These are phyloP conservation scores for Pyropia haitanensis DNA, from an alignment of 23 red algal genomes.

Conservation along the genomic window DNA sequence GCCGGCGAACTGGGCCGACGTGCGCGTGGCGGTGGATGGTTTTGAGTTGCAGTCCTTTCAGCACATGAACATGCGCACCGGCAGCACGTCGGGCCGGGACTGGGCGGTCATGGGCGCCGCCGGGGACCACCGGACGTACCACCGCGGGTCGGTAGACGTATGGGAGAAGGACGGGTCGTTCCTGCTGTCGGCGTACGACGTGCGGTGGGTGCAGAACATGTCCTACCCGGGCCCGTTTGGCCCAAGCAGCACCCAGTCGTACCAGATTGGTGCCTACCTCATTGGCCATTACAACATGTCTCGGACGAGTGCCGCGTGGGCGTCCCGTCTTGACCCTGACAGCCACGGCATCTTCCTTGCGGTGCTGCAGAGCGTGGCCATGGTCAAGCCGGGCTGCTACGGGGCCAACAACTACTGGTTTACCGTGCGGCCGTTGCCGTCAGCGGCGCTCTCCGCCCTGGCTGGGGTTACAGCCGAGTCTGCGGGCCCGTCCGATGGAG, in stretches of 20 bases:
- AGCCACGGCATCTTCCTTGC: slow-evolving; percentile 27
- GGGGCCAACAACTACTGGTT: slow-evolving; percentile 40
- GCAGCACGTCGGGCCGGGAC: neutral
- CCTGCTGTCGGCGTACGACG: slow-evolving; percentile 22
- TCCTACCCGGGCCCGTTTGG: slow-evolving; percentile 51
- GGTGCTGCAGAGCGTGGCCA: slow-evolving; percentile 26
- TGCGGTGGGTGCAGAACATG: slow-evolving; percentile 61
- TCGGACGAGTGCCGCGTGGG: slow-evolving; percentile 38
- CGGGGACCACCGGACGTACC: slow-evolving; percentile 40
- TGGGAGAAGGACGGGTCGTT: slow-evolving; percentile 24
- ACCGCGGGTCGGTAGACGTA: slow-evolving; percentile 23
- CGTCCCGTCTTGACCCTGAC: slow-evolving; percentile 31
- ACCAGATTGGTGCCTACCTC: slow-evolving; percentile 35
- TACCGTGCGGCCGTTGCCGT: slow-evolving; percentile 35
- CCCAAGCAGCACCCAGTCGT: slow-evolving; percentile 10
- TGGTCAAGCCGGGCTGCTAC: slow-evolving; percentile 15
- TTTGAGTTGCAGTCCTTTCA: slow-evolving; percentile 29
- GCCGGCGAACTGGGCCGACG: slow-evolving; percentile 2
- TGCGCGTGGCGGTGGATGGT: slow-evolving; percentile 19
- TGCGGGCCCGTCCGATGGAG: neutral
- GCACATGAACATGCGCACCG: slow-evolving; percentile 48
- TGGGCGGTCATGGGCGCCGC: slow-evolving; percentile 46
- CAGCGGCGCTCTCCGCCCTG: too few relatives aligned
- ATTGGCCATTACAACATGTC: slow-evolving; percentile 28
- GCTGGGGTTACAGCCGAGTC: too few relatives aligned